Conservation (phyloP, 179 eudicot genomes). For the Amaranthus tricolor region DNA sequence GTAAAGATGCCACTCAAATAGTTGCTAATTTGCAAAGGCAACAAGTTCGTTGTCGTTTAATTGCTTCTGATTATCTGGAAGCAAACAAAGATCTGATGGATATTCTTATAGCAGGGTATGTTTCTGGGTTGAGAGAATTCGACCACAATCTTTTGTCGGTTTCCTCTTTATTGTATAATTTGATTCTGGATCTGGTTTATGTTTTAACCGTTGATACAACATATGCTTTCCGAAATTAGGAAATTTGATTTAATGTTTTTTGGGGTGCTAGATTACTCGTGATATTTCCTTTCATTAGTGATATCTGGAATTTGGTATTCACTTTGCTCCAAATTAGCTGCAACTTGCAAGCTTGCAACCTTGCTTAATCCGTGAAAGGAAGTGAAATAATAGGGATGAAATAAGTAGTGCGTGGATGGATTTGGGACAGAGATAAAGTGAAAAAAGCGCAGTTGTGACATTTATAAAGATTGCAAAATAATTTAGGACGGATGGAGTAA, state of each 20-base stretch:
- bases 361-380: too few species aligned
- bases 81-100: conserved; percentile 80
- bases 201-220: not conserved
- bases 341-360: too few species aligned
- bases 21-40: conserved; percentile 98
- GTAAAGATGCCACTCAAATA: conserved; percentile 98
- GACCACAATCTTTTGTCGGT: not conserved
- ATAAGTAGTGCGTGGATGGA: too few species aligned
- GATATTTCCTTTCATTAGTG: not conserved
- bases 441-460: too few species aligned
- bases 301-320: not conserved
- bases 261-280: not conserved
- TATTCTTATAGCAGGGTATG: conserved; percentile 79
- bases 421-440: too few species aligned
- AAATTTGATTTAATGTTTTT: not conserved
- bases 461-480: too few species aligned
- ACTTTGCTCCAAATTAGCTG: too few species aligned
- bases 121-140: conserved; percentile 18
- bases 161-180: not conserved
- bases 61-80: conserved; percentile 96
- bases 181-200: not conserved
- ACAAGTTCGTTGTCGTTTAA: conserved; percentile 78
- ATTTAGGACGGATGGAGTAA: not conserved
- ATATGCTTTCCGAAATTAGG: not conserved
- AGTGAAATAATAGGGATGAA: too few species aligned